Base-by-base conservation (phyloP, 2,329 filamentous ascomycete genomes). In the Paraconiothyrium sp. region DNA sequence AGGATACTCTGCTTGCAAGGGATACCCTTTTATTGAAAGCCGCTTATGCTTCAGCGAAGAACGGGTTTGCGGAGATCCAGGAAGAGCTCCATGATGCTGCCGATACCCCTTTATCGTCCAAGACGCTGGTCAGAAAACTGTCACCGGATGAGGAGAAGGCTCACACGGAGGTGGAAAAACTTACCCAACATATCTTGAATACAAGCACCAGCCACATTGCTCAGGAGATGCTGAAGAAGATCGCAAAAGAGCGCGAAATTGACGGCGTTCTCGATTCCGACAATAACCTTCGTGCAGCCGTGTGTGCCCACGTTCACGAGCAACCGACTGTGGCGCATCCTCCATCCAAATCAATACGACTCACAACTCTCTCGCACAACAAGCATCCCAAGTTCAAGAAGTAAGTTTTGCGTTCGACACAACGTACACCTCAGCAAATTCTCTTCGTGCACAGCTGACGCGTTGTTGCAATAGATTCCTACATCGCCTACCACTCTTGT, bases 241-340 rank as follows among this genome's bases (percentile, higher is more conserved):
- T 73, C 69, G 58, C 70, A 11, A 60, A 71, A 11, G 70, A 69
- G 11, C 75, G 78, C 14, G 65, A 70, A 14, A 69, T 67, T 20
- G 66, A 64, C 11, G 72, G 70, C 22, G 73, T 70, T 11, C 71
- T 81, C 20, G 76, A 78, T 24, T 58, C 76, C 1, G 76, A 80
- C 8, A 78, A 84, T 63, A 73, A 83, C 39, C 72, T 84, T 54
- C 80, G 84, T 16, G 84, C 84, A 41, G 84, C 84, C 16, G 80
- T 86, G 7, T 84, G 81, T 61, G 78, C 83, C 4, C 76, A 82
- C 37, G 73, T 86, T 3, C 84, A 86, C 57, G 67, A 75, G 34
- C 73, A 80, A 24, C 82, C 84, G 4, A 82, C 83, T 0, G 79
- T 86, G 30, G 79, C 82, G 4, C 84, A 86, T 66, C 83, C 84